Conservation (phyloP, 805 yeast species). For the Myxozyma monticola region DNA sequence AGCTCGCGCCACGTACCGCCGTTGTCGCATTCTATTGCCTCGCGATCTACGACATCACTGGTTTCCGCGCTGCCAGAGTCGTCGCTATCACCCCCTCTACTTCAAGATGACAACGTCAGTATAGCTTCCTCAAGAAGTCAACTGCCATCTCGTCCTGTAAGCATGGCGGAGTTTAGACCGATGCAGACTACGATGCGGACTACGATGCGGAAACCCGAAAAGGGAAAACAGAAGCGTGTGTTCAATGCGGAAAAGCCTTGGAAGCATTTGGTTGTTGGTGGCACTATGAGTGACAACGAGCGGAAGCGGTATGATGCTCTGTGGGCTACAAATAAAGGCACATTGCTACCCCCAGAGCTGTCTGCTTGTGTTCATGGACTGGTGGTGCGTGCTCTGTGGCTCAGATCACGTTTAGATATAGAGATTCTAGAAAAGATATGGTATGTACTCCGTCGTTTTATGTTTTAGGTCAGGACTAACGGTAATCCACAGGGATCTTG, state of each 20-base stretch:
- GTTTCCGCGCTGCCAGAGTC: no score
- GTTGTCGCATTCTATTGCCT: no score
- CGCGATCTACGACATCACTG: no score
- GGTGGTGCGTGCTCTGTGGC: conserved; percentile 79
- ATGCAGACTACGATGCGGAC: conserved; percentile 12
- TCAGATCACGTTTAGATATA: conserved; percentile 67
- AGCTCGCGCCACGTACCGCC: no score
- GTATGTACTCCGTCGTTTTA: no score
- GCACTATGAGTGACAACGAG: conserved; percentile 51
- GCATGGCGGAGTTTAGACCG: conserved; percentile 7
- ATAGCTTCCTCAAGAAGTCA: no score
- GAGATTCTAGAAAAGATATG: conserved; percentile 63
- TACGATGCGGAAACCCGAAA: conserved; percentile 33
- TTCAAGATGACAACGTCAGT: no score
- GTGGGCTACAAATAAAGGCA: conserved; percentile 86
- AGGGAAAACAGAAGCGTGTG: conserved; percentile 17
- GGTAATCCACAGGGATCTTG: not conserved
- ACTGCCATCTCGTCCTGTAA: no score
- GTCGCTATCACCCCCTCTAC: no score
- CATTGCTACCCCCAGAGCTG: conserved; percentile 26
- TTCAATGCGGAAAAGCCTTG: conserved; percentile 34
- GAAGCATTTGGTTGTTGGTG: conserved; percentile 38
- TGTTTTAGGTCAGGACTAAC: not conserved
- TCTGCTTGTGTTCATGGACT: conserved; percentile 29
- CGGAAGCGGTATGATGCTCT: conserved; percentile 88